Base-by-base conservation (phyloP, 1,284 basidiomycete species). In the Ustanciosporium gigantosporum region DNA sequence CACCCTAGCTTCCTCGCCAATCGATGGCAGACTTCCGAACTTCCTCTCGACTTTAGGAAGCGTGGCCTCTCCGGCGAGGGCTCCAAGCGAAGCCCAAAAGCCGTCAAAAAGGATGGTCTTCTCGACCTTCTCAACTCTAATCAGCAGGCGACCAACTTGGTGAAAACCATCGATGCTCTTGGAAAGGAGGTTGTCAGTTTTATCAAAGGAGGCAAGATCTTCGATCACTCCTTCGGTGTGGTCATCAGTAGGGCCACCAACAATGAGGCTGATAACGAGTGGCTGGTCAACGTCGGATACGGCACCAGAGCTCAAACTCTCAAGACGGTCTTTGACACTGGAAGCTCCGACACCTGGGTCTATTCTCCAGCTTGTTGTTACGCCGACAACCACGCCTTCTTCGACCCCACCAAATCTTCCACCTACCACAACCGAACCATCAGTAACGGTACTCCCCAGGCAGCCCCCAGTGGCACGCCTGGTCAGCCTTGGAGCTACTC, bases 321-420 rank as follows among this genome's bases (percentile, higher is more conserved):
- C 23, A 43, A 66, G 43, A 38, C 68, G 38, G 66, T 71, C 32
- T 55, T 71, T 41, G 68, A 71, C 52, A 47, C 61, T 20, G 68
- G 68, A 34, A 61, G 55, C 24, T 41, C 66, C 8, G 64, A 64
- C 53, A 56, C 62, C 29, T 69, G 62, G 62, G 53, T 65, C 31
- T 71, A 66, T 47, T 61, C 58, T 13, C 66, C 66, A n/a, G 41
- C 45, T 5, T 71, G 66, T 43, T 71, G 66, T 53, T 71, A 69
- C 37, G 42, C 52, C 31, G 41, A 46, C 32, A 56, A 68, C 45
- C 66, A 71, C 50, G 47, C 45, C 35, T 65, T 44, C 38, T 69
- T 69, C 42, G 40, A 69, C 23, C 69, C 66, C 1, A 6, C 41
- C 32, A 20, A 36, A 22, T 69, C 66, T 2, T 25, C 36, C 21